Conservation (phyloP, 371 early-diverging fungal genomes). For the Basidiobolus heterosporus region DNA sequence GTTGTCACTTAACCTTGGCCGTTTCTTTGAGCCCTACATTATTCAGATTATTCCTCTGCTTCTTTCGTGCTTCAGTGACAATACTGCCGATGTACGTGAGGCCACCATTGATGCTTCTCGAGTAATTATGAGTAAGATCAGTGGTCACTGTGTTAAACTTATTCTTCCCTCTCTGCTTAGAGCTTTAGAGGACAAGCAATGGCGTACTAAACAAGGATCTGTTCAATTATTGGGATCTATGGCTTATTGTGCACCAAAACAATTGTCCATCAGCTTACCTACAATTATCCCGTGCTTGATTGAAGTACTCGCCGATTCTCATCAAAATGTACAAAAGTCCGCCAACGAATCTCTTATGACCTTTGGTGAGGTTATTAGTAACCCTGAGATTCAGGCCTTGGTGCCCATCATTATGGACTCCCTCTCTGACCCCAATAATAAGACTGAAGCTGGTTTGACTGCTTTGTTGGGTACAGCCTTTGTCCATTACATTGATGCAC, state of each 20-base stretch:
- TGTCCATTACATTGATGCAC: conserved; percentile 94
- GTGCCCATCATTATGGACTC: conserved; percentile 78
- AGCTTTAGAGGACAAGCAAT: conserved; percentile 75
- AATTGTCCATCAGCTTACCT: conserved; percentile 77
- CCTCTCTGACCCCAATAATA: conserved; percentile 71
- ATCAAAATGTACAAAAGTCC: conserved; percentile 76
- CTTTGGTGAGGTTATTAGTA: conserved; percentile 89
- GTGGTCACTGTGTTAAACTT: conserved; percentile 89
- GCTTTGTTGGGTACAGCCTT: conserved; percentile 81
- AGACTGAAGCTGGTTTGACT: conserved; percentile 67
- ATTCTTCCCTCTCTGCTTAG: conserved; percentile 77
- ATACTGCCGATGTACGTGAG: conserved; percentile 71
- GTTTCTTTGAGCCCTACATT: conserved; percentile 94
- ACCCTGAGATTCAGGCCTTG: conserved; percentile 86
- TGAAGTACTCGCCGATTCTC: conserved; percentile 83
- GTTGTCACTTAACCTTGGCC: conserved; percentile 63
- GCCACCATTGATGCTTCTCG: conserved; percentile 81
- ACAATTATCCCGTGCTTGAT: conserved; percentile 80
- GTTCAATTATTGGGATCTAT: conserved; percentile 90
- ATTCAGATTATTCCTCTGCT: conserved; percentile 81
- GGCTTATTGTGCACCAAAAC: conserved; percentile 93
- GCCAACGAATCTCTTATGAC: conserved; percentile 70
- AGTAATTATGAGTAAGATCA: conserved; percentile 91
- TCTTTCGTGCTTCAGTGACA: conserved; percentile 76
- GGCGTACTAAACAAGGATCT: conserved; percentile 91